phyloP scores from a whole-genome alignment of 305 asterid genomes.

The Fraxinus dipetala region DNA sequence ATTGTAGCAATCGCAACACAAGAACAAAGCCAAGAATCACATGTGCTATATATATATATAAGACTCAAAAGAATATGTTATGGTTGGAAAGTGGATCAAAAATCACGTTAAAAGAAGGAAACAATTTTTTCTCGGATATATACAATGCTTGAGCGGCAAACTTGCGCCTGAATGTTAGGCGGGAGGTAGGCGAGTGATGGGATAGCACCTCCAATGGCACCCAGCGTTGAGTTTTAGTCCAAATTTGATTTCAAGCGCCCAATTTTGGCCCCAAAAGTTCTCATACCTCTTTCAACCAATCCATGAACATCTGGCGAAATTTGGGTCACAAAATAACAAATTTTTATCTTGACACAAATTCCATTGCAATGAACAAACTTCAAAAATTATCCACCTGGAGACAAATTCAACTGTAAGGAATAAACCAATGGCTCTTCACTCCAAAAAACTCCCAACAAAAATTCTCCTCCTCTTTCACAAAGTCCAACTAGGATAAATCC shows the following conservation, averaged over 20 bases:
- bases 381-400: neutral
- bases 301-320: neutral
- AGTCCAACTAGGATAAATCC: neutral
- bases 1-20: no score
- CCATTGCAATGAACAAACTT: neutral
- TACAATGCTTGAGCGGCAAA: neutral
- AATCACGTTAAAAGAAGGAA: neutral
- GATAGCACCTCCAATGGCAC: neutral
- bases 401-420: neutral
- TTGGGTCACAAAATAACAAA: neutral
- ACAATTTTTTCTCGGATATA: neutral
- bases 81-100: neutral
- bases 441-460: neutral
- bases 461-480: neutral
- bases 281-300: neutral
- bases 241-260: neutral
- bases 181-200: neutral
- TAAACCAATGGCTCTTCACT: neutral
- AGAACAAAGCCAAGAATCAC: no score
- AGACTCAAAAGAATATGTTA: neutral
- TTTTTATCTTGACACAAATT: neutral
- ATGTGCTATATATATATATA: no score
- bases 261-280: neutral
- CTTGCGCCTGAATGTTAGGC: neutral
- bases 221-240: neutral